A percentile compares a stretch with the other conserved stretches of the same genome.
Conservation (phyloP, 257 asterid genomes). For the Solanum arcanum region DNA sequence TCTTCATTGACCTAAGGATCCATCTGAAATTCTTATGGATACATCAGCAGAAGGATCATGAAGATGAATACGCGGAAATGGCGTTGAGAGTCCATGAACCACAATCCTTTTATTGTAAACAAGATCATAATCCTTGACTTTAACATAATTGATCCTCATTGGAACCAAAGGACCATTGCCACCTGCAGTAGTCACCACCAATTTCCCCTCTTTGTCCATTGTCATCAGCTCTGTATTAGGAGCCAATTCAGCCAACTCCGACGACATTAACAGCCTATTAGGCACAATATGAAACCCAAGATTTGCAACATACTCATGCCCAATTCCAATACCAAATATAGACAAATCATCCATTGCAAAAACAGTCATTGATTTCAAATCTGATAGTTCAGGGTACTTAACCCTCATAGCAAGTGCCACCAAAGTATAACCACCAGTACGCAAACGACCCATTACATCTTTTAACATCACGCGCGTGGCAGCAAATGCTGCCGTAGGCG, state of each 20-base stretch:
- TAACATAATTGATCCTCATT: constrained; percentile 58
- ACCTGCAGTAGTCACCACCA: constrained; percentile 61
- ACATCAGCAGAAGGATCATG: background rate
- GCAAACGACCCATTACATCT: constrained; percentile 48
- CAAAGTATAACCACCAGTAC: constrained; percentile 43
- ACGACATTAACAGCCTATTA: constrained; percentile 33
- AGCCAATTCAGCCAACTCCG: constrained; percentile 32
- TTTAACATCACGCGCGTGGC: constrained; percentile 40
- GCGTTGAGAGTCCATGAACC: constrained; percentile 53
- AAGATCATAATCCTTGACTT: constrained; percentile 34
- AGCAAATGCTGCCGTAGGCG: constrained; percentile 21
- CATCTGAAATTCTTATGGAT: background rate
- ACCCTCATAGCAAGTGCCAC: constrained; percentile 54
- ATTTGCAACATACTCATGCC: constrained; percentile 47
- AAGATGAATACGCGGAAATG: constrained; percentile 30
- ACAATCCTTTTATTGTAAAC: constrained; percentile 50
- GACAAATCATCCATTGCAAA: constrained; percentile 65
- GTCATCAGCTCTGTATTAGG: constrained; percentile 37
- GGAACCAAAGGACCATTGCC: constrained; percentile 51
- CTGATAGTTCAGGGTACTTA: constrained; percentile 37
- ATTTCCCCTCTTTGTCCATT: constrained; percentile 33
- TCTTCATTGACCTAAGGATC: background rate
- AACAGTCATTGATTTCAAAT: constrained; percentile 41
- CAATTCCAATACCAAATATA: constrained; percentile 43
- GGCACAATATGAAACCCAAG: constrained; percentile 61